phyloP scores from a whole-genome alignment of 371 early-diverging fungal species.

The Blakeslea trispora region DNA sequence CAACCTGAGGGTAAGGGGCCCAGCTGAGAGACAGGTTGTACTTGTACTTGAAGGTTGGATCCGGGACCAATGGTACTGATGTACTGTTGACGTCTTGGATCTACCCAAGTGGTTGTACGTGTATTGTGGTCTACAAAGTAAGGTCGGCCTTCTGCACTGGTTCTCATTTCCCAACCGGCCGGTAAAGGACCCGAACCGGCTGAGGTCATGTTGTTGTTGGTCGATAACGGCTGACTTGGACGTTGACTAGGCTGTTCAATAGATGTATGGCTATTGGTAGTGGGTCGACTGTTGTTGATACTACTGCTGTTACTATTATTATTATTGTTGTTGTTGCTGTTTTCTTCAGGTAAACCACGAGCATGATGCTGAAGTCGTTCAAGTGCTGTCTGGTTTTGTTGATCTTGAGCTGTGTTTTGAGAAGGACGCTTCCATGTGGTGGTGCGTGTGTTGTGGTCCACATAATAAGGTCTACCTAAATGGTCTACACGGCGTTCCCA shows the following conservation, averaged over 20 bases:
- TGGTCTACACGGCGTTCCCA: conserved; percentile 78
- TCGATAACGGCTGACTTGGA: too few species aligned
- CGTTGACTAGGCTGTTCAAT: too few species aligned
- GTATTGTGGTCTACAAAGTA: conserved; percentile 99
- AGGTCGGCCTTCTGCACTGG: conserved; percentile 89
- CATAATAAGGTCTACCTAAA: conserved; percentile 71
- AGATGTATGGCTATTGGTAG: conserved; percentile 11
- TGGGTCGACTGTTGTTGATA: too few species aligned
- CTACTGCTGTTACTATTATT: too few species aligned
- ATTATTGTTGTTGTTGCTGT: too few species aligned
- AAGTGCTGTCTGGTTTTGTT: conserved; percentile 64
- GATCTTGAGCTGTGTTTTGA: conserved; percentile 53
- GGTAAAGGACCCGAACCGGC: conserved; percentile 88
- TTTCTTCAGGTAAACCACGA: conserved; percentile 75
- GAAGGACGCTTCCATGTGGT: conserved; percentile 78
- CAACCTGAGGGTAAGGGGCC: conserved; percentile 95
- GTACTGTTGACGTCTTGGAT: conserved; percentile 80
- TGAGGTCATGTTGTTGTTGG: conserved; percentile 62
- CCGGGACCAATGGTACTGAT: conserved; percentile 58
- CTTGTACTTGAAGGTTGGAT: conserved; percentile 61
- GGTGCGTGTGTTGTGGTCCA: conserved; percentile 70
- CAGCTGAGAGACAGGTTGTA: conserved; percentile 76
- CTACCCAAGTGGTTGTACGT: conserved; percentile 96
- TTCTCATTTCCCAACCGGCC: conserved; percentile 90
- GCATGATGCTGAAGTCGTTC: conserved; percentile 80